A percentile compares a stretch with the other conserved stretches of the same genome.
These are phyloP conservation scores for Scorias spongiosa DNA, from an alignment of 2,329 filamentous ascomycete species.

Conservation along the genomic window DNA sequence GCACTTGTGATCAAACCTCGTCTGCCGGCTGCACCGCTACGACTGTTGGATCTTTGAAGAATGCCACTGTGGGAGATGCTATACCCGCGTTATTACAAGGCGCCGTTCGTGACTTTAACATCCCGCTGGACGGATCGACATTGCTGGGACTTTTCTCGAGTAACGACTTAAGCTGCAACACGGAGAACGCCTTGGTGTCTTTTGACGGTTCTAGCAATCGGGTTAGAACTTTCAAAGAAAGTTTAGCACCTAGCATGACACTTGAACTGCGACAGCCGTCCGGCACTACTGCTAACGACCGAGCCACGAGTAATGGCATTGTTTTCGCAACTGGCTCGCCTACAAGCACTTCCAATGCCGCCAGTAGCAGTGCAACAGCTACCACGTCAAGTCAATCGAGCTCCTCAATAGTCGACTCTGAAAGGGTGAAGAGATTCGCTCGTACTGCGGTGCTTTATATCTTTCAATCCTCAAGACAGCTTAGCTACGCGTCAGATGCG, in stretches of 20 bases:
- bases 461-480: conserved; percentile 25
- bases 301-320: conserved; percentile 18
- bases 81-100: conserved; percentile 59
- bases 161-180: conserved; percentile 61
- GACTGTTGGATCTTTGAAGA: conserved; percentile 30
- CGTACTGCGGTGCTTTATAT: conserved; percentile 30
- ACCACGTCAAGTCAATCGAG: conserved; percentile 9
- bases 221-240: neutral
- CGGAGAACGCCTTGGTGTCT: conserved; percentile 76
- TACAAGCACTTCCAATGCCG: conserved; percentile 1
- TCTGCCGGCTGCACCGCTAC: conserved; percentile 43
- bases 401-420: conserved; percentile 4
- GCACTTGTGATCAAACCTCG: conserved; percentile 35
- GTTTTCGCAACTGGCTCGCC: conserved; percentile 12
- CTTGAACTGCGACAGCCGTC: conserved; percentile 5
- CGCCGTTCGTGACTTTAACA: conserved; percentile 53
- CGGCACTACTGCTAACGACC: neutral
- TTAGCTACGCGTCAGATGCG: conserved; percentile 27
- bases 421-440: conserved; percentile 26
- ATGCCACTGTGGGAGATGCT: conserved; percentile 68
- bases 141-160: conserved; percentile 65
- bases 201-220: conserved; percentile 43
- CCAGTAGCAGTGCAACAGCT: conserved; percentile 6
- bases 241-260: neutral
- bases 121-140: conserved; percentile 54